Base-by-base conservation (phyloP, 1,284 basidiomycete species). In the Cerrena zonata region DNA sequence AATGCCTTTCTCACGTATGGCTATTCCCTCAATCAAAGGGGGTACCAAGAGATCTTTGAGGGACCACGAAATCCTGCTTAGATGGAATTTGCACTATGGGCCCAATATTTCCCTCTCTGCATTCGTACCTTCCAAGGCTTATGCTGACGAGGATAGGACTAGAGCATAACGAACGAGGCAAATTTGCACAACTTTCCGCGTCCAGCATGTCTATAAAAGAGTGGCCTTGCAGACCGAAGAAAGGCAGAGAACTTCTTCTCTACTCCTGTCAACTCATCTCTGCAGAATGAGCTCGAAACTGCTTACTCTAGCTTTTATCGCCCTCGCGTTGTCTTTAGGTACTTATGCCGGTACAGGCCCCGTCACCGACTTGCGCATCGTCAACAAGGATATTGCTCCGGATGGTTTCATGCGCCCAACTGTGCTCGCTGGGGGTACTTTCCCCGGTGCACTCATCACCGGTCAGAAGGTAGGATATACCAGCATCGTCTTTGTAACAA, bases 401-500 rank as follows among this genome's bases (percentile, higher is more conserved):
- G 60, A 60, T 49, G 59, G 59, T 12, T 50, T 56, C 46, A n/a
- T 24, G 25, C 53, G 37, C 13, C 49, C 54, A 11, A 54, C 60
- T 5, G 47, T 57, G 22, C 52, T 64, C 11, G 61, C 58, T 0
- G 57, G 48, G 4, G 61, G 57, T 10, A 52, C 36, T 7, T 62
- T 61, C 45, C 63, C 61, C 11, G 61, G 60, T 13, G 60, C 61
- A 19, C 46, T 62, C 15, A 63, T 65, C 45, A 39, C 5, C 13
- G 59, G 41, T 5, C 36, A 37, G 22, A 65, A 60, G 56, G 61
- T 63, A 37, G 5, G 44, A 21, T 12, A 7, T 23, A n/a, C n/a
- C 24, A 24, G 12, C 18, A 42, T 36, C 25, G n/a, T 19, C 10
- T 2, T 37, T 19, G 19, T 21, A 11, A 5, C 19, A 40, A 25